Evolutionary conservation across 139 green algal genomes (phyloP), one percentile per base, ranked within the genome.

Genomic region (Tetraselmis striata): DNA sequence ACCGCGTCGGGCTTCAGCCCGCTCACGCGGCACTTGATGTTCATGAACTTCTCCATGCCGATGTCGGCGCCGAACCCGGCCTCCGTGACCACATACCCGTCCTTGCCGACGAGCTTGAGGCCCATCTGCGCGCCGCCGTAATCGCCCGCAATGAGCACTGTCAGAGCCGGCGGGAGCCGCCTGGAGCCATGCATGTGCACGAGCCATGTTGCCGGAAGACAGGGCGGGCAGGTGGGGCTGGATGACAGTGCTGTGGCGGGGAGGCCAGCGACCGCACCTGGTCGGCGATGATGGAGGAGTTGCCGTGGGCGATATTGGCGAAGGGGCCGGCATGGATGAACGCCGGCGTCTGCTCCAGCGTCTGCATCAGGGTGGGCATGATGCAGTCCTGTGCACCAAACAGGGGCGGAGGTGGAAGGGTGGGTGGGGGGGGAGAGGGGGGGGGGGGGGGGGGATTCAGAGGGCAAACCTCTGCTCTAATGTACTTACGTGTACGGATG

Each of bases 61-160:
- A 99, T 99, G 90, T 99, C 97, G 0, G 97, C 92, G 24, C 97
- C 97, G 88, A 99, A 99, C 31, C 97, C 94, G 1, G 95, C 94
- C 91, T 99, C 97, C 1, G 97, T 99, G 32, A 99, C 87, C 27
- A 97, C 94, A 81, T 92, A 98, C 26, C 97, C 97, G 27, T 96
- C 94, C 22, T 88, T 79, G 5, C 94, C 94, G 1, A 98, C 97
- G 78, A 99, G 92, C 84, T 97, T 97, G 23, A 99, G 90, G 0
- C 87, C 97, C 29, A 99, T 93, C 80, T 90, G 84, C 45, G 45
- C 45, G 5, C 45, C n/a, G n/a, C n/a, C n/a, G n/a, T n/a, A n/a
- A n/a, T n/a, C n/a, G n/a, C n/a, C n/a, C n/a, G n/a, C n/a, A n/a
- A n/a, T n/a, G n/a, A n/a, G n/a, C n/a, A n/a, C n/a, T n/a, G n/a